These are phyloP conservation scores for Terfezia claveryi DNA, from an alignment of 495 filamentous ascomycete genomes.

Conservation along the genomic window DNA sequence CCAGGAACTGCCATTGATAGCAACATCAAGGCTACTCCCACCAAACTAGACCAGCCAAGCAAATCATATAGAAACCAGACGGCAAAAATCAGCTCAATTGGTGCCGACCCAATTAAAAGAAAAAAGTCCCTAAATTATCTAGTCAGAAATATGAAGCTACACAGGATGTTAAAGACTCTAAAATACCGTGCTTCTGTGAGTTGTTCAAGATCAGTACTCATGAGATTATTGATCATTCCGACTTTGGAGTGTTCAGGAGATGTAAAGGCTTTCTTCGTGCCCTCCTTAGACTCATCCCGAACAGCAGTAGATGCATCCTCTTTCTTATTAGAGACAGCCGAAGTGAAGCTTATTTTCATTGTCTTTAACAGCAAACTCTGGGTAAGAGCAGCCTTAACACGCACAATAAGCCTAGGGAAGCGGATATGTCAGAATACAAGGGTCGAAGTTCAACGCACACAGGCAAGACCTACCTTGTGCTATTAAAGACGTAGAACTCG, in stretches of 20 bases:
- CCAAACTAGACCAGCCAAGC: conserved; percentile 17
- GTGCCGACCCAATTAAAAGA: conserved; percentile 14
- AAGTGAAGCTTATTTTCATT: conserved; percentile 15
- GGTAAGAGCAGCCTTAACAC: conserved; percentile 16
- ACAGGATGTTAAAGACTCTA: not conserved
- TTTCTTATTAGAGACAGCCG: conserved; percentile 8
- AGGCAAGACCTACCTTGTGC: conserved; percentile 5
- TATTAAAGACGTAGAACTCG: conserved; percentile 14
- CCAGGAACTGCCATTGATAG: not conserved
- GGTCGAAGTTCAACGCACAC: not conserved
- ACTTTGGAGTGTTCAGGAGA: conserved; percentile 9
- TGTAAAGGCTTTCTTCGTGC: not conserved
- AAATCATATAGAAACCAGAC: conserved; percentile 16
- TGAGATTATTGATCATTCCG: conserved; percentile 16
- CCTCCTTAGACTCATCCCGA: not conserved
- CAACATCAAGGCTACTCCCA: conserved; percentile 14
- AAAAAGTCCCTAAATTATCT: conserved; percentile 8
- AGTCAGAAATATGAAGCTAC: not conserved
- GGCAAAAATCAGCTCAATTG: conserved; percentile 13
- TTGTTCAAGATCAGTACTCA: conserved; percentile 13
- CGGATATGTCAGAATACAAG: not conserved
- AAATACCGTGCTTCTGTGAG: conserved; percentile 10
- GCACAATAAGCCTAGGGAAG: conserved; percentile 7
- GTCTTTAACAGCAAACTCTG: conserved; percentile 14
- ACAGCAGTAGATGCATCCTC: not conserved